Base-by-base conservation (phyloP, 2,329 filamentous ascomycete genomes). In the Scolecobasidium constrictum region DNA sequence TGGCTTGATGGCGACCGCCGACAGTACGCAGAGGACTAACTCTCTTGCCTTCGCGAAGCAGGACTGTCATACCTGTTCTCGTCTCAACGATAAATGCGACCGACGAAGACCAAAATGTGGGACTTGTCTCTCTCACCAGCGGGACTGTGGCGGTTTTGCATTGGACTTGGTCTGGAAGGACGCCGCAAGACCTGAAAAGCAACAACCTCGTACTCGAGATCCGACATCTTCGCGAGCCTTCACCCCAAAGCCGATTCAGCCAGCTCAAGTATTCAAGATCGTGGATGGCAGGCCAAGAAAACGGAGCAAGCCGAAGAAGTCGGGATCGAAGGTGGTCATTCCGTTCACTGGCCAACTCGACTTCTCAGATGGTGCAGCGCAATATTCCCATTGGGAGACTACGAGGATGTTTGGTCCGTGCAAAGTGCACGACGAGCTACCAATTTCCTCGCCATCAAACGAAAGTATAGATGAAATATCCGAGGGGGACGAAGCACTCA, bases 1-100 rank as follows among this genome's bases (percentile, higher is more conserved):
- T 20, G 15, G 15, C 35, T 19, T 36, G 35, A 36, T 19, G 35
- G 21, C n/a, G 35, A 19, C 35, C n/a, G 11, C 40, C n/a, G 23
- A 34, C 22, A 16, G 18, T 16, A 26, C n/a, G 3, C 40, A 16
- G 5, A 28, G 35, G 5, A 43, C 47, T 4, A 49, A 55, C 38
- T 51, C 53, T 7, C 42, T 54, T 15, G 51, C 48, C 5, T 53
- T 51, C 40, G 48, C 50, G 19, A 49, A 47, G 35, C 41, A 46
- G 15, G 51, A 55, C 35, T 56, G 53, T 22, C 52, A 55, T 40
- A 54, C 50, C 6, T 56, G 53, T 43, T 41, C 46, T 17, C 21
- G 43, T 6, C 21, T 38, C n/a, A 44, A 45, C 9, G 44, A 49
- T 13, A 16, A 23, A 11, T 56, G 53, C 41, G 53, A 55, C 44